Conservation (phyloP, 306 rosid genomes). For the Quercus aquifolioides region DNA sequence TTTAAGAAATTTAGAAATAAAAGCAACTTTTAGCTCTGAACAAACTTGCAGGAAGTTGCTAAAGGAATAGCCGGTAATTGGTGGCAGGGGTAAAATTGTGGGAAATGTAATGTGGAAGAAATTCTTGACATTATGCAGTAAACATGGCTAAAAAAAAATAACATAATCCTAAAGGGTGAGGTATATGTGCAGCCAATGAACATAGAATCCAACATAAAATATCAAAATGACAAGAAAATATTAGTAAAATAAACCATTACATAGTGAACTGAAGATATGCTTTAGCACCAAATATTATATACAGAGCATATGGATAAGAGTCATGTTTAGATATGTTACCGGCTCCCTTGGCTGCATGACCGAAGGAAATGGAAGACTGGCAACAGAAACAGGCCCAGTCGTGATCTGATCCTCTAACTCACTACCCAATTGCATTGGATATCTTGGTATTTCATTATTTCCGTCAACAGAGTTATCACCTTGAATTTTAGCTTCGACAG, state of each 20-base stretch:
- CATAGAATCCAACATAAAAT: neutral
- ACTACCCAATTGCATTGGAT: conserved; percentile 14
- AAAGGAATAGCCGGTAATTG: conserved; percentile 1
- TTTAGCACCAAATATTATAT: neutral
- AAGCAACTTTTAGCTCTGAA: neutral
- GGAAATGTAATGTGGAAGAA: conserved; percentile 2
- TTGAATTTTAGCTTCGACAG: conserved; percentile 18
- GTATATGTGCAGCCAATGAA: neutral
- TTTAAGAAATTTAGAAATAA: neutral
- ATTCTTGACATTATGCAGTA: neutral
- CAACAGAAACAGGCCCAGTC: conserved; percentile 22
- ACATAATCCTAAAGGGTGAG: neutral
- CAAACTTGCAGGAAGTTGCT: neutral
- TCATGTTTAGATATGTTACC: conserved; percentile 25
- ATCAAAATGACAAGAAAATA: neutral
- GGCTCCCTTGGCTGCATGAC: conserved; percentile 23
- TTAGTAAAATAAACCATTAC: neutral
- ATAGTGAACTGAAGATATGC: neutral
- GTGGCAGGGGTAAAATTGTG: conserved; percentile 3
- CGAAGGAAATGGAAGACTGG: conserved; percentile 4
- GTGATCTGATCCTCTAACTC: conserved; percentile 25
- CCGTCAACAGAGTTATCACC: conserved; percentile 29
- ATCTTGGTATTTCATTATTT: conserved; percentile 23
- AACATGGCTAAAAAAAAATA: neutral
- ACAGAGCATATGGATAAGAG: neutral